Evolutionary conservation across 192 early-diverging fungal species (phyloP).

Genomic region (Glomus cerebriforme): DNA sequence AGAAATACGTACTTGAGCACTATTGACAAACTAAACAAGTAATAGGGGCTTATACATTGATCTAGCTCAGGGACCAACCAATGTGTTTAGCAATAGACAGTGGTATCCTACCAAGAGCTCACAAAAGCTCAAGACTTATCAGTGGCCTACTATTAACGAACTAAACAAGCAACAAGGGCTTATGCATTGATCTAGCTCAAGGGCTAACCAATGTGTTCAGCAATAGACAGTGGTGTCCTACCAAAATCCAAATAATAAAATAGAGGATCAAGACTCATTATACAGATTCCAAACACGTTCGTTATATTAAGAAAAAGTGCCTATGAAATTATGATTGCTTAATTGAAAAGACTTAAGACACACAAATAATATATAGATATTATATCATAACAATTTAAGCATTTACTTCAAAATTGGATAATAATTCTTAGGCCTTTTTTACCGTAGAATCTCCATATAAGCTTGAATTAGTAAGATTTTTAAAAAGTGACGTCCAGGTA

Average conservation of each 20-base stretch:
- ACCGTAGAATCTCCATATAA: no score
- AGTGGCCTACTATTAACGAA: neutral
- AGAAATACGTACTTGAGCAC: no score
- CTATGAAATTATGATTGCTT: neutral
- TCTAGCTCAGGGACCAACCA: neutral
- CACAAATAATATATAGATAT: neutral
- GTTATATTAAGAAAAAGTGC: neutral
- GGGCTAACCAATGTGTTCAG: conserved; percentile 20
- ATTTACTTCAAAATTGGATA: no score
- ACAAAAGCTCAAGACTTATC: conserved; percentile 4
- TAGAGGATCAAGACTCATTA: no score
- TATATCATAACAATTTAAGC: conserved; percentile 16
- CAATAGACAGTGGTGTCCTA: no score
- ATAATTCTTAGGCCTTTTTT: no score
- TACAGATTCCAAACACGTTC: no score
- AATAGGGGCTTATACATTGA: no score
- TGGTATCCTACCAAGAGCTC: no score
- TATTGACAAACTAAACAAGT: no score
- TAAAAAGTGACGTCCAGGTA: neutral
- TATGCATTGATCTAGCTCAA: conserved; percentile 22
- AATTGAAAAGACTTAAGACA: neutral
- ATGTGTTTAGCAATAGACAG: no score
- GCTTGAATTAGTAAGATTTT: neutral
- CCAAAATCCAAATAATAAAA: no score
- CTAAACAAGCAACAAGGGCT: conserved; percentile 11